Conservation (phyloP, 192 early-diverging fungal species). For the Gonapodya prolifera region DNA sequence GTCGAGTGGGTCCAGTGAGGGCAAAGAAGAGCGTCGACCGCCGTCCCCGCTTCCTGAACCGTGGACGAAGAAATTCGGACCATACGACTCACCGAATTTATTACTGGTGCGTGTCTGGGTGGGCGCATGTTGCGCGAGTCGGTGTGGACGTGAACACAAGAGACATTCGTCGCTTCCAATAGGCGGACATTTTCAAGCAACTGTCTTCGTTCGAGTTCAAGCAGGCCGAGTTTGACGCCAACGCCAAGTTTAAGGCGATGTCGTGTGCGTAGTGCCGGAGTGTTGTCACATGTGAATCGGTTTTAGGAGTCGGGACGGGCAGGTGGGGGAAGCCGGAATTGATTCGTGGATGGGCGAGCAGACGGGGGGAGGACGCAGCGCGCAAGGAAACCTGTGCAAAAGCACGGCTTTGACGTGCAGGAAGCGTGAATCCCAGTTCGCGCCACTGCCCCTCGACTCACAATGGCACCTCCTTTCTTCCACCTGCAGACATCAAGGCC, state of each 20-base stretch:
- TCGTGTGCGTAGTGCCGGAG: neutral
- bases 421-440: no score
- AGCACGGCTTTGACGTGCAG: no score
- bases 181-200: slow-evolving; percentile 1
- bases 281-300: no score
- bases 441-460: no score
- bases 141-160: neutral
- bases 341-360: no score
- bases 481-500: neutral
- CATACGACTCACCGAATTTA: slow-evolving; percentile 1
- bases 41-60: neutral
- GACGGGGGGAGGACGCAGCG: no score
- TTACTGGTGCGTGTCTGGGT: neutral
- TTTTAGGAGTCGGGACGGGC: no score
- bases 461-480: no score
- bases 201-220: neutral
- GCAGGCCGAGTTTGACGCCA: slow-evolving; percentile 2
- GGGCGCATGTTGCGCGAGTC: neutral
- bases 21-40: neutral
- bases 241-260: neutral
- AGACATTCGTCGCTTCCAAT: no score
- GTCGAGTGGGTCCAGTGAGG: neutral
- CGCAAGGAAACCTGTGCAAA: no score
- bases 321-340: no score
- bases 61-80: neutral